These are phyloP conservation scores for Eremothecium coryli DNA, from an alignment of 1,139 yeast species.

Conservation along the genomic window DNA sequence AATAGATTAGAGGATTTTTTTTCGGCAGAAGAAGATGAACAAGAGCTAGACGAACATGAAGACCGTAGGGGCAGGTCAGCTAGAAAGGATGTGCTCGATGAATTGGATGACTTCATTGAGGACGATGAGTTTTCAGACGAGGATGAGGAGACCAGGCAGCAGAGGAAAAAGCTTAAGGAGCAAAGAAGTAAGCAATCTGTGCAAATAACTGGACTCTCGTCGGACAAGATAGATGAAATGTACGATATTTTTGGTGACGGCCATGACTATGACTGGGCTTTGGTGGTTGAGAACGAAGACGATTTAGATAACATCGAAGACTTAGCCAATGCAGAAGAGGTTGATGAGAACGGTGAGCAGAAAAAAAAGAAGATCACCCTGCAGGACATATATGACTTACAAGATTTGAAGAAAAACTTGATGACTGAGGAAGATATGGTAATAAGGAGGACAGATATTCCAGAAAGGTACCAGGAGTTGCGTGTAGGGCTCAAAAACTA, in stretches of 20 bases:
- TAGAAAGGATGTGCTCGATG: constrained; percentile 44
- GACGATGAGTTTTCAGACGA: constrained; percentile 95
- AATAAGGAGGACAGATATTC: constrained; percentile 78
- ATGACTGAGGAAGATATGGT: constrained; percentile 87
- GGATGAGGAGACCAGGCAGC: constrained; percentile 52
- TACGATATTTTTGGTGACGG: constrained; percentile 97
- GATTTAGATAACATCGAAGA: constrained; percentile 34
- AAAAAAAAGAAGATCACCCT: constrained; percentile 51
- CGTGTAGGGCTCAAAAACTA: constrained; percentile 57
- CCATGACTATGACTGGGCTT: constrained; percentile 95
- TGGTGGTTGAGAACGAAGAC: constrained; percentile 75
- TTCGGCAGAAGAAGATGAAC: constrained; percentile 68
- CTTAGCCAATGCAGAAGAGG: constrained; percentile 43
- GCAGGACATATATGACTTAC: constrained; percentile 88
- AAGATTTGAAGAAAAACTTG: constrained; percentile 82
- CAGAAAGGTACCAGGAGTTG: constrained; percentile 81
- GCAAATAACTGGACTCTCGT: constrained; percentile 70
- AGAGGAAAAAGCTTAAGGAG: constrained; percentile 30
- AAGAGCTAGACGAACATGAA: constrained; percentile 24
- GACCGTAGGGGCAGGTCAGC: constrained; percentile 12
- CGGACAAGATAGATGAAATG: constrained; percentile 86
- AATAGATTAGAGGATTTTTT: constrained; percentile 67
- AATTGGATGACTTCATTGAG: constrained; percentile 93
- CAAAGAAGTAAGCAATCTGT: constrained; percentile 39
- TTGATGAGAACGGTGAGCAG: constrained; percentile 35